Evolutionary conservation across 352 stramenopile species (phyloP).

Genomic region (Globisporangium paroecandrum): DNA sequence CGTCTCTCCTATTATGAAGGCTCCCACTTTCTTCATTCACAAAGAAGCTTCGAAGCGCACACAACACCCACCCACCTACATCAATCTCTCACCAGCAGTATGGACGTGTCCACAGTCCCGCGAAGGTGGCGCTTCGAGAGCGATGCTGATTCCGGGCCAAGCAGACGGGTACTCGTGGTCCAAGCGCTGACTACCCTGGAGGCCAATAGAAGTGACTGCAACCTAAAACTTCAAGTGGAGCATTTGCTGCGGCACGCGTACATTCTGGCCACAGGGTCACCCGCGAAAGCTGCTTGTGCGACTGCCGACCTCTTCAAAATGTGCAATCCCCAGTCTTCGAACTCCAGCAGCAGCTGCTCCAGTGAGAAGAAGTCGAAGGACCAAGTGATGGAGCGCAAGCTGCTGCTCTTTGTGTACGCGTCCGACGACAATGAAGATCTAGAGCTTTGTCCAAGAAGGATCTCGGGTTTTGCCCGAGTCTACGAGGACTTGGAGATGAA

Average conservation of each 20-base stretch:
- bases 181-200: background rate
- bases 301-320: background rate
- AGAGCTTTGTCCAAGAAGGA: background rate
- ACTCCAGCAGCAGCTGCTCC: background rate
- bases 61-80: background rate
- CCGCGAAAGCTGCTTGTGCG: background rate
- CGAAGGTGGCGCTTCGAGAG: background rate
- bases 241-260: background rate
- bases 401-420: background rate
- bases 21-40: background rate
- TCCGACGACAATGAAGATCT: background rate
- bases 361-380: background rate
- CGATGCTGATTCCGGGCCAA: background rate
- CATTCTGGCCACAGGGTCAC: background rate
- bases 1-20: background rate
- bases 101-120: background rate
- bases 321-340: background rate
- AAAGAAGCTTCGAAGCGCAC: background rate
- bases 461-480: background rate
- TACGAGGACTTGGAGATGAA: background rate
- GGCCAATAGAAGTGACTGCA: background rate
- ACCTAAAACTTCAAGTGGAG: conserved; percentile 1
- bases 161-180: background rate
- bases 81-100: background rate
- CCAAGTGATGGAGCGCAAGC: background rate